Evolutionary conservation across 306 rosid genomes (phyloP), one percentile per base, ranked within the genome.

Genomic region (Inga leiocalycina): DNA sequence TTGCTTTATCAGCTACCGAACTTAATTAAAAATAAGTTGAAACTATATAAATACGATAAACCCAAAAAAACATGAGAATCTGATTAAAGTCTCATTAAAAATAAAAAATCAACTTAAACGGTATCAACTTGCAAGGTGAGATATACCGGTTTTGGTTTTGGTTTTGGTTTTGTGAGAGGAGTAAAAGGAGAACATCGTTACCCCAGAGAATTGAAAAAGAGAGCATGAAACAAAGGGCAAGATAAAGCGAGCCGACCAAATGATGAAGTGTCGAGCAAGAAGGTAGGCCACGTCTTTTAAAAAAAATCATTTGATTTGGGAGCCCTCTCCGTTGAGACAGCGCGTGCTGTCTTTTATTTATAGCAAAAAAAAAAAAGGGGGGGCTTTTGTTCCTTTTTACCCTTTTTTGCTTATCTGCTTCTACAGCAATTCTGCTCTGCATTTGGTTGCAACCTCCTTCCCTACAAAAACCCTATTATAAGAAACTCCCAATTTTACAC

Each of bases 221-320:
- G 32, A 22, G 30, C 64, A 56, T 56, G 30, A 54, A 54, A 17
- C 13, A 43, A 70, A 39, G 24, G 3, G 51, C 8, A 41, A 10
- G 20, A 30, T 19, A n/a, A n/a, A 22, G 32, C 24, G 0, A 2
- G 10, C 12, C 16, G 75, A 71, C 52, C 56, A 44, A 69, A 57
- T 54, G 77, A 82, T 69, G 81, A 76, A n/a, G 78, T 57, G 85
- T 75, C 27, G 19, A 49, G 19, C 30, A 43, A 17, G 48, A 43
- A 57, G 24, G 48, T 11, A 48, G 68, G 17, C 80, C 78, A 81
- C 80, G 15, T 74, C 46, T 34, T 17, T 32, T 19, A 19, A 43
- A 37, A 37, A 37, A 37, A 37, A 37, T 37, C 7, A 37, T 37
- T 37, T 37, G 41, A 37, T 37, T 37, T 37, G 41, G 30, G 65